These are phyloP conservation scores for Cinnamomum chago DNA, from an alignment of 164 flowering plant species.

Conservation along the genomic window DNA sequence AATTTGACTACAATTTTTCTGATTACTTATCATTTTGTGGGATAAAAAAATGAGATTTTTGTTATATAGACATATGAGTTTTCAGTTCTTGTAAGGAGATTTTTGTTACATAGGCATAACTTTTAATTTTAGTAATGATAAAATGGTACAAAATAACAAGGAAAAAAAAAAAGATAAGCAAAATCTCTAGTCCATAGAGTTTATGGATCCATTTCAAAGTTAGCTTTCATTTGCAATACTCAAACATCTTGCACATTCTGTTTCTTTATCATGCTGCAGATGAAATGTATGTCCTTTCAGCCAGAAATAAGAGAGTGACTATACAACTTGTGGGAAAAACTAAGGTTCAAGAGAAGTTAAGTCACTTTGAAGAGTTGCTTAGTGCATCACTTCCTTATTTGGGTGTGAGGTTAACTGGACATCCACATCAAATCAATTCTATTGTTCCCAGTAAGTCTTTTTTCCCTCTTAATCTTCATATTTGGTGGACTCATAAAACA, in stretches of 20 bases:
- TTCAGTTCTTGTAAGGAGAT: too few relatives aligned
- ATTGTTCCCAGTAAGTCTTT: conserved; percentile 58
- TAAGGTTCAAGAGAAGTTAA: conserved; percentile 70
- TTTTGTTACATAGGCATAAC: too few relatives aligned
- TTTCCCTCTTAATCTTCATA: background rate
- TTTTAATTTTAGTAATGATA: too few relatives aligned
- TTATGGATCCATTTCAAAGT: too few relatives aligned
- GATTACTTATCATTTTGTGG: too few relatives aligned
- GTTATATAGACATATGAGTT: too few relatives aligned
- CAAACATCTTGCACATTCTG: background rate
- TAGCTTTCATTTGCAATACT: too few relatives aligned
- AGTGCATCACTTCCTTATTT: conserved; percentile 64
- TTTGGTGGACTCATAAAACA: background rate
- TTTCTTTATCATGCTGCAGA: conserved; percentile 35
- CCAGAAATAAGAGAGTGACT: conserved; percentile 62
- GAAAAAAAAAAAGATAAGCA: too few relatives aligned
- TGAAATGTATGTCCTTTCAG: conserved; percentile 94
- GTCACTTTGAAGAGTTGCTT: conserved; percentile 66
- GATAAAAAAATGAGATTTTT: too few relatives aligned
- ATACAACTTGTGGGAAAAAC: conserved; percentile 75
- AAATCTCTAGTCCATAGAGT: too few relatives aligned
- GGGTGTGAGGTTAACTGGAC: conserved; percentile 65
- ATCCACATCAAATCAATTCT: conserved; percentile 31
- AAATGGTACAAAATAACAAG: too few relatives aligned
- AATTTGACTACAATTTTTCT: too few relatives aligned